Evolutionary conservation across 2,329 filamentous ascomycete genomes (phyloP).

Genomic region (Cercospora berteroae): DNA sequence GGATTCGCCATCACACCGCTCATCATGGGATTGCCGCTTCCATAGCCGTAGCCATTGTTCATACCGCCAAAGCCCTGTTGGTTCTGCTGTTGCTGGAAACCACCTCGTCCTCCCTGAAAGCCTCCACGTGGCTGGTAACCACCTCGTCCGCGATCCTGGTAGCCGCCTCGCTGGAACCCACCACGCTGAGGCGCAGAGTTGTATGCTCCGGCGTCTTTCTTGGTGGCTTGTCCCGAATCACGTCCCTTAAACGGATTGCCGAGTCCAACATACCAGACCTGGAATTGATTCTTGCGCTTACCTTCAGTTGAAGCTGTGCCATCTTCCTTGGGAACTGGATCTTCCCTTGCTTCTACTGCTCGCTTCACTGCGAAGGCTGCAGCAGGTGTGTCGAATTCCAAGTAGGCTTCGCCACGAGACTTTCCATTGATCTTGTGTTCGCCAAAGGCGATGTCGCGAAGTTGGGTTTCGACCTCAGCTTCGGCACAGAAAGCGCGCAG

Average conservation of each 20-base stretch:
- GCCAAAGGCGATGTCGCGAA: conserved; percentile 92
- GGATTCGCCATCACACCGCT: conserved; percentile 18
- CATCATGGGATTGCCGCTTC: conserved; percentile 16
- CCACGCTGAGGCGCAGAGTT: conserved; percentile 24
- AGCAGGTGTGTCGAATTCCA: conserved; percentile 80
- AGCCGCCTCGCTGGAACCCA: conserved; percentile 48
- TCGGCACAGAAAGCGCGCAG: conserved; percentile 73
- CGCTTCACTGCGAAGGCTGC: conserved; percentile 83
- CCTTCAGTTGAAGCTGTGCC: conserved; percentile 7
- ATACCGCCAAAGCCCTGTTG: conserved; percentile 24
- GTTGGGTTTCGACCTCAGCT: conserved; percentile 75
- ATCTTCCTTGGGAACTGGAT: conserved; percentile 20
- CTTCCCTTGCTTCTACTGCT: conserved; percentile 60
- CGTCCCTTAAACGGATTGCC: conserved; percentile 47
- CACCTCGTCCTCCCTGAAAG: conserved; percentile 34
- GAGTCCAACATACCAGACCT: conserved; percentile 42
- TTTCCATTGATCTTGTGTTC: conserved; percentile 99
- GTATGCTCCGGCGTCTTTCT: conserved; percentile 39
- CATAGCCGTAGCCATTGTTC: conserved; percentile 23
- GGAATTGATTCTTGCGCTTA: conserved; percentile 69
- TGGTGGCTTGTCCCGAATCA: conserved; percentile 40
- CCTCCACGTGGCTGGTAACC: conserved; percentile 17
- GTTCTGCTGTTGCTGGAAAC: conserved; percentile 29
- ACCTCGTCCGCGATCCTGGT: conserved; percentile 42
- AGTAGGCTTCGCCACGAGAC: conserved; percentile 87